Evolutionary conservation across 2,329 filamentous ascomycete genomes (phyloP).

Genomic region (Neocatenulostroma microsporum): DNA sequence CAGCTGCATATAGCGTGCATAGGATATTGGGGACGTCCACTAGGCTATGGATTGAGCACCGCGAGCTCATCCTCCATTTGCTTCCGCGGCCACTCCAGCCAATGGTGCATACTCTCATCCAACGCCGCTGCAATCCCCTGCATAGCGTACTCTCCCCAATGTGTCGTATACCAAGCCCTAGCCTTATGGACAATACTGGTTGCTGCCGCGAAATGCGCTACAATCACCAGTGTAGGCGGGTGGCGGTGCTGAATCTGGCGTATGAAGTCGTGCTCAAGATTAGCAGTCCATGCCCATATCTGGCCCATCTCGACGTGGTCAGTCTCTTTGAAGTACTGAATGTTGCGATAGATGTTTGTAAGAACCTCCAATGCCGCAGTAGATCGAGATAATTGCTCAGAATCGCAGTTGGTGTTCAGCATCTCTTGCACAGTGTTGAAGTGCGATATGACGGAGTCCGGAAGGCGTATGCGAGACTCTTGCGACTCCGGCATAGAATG

Average conservation of each 20-base stretch:
- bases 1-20: too few relatives aligned
- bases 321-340: not conserved
- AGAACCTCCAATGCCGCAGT: not conserved
- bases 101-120: conserved; percentile 12
- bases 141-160: conserved; percentile 17
- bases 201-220: conserved; percentile 19
- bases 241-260: conserved; percentile 12
- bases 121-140: conserved; percentile 15
- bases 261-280: conserved; percentile 9
- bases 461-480: not conserved
- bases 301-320: conserved; percentile 1
- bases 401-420: not conserved
- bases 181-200: conserved; percentile 9
- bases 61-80: conserved; percentile 8
- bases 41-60: too few relatives aligned
- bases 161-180: conserved; percentile 15
- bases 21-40: not conserved
- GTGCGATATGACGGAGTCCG: not conserved
- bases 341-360: conserved; percentile 1
- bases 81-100: conserved; percentile 20
- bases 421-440: not conserved
- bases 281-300: not conserved
- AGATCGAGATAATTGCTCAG: not conserved
- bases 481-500: not conserved
- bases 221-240: conserved; percentile 17